These are phyloP conservation scores for Nigrospora osmanthi DNA, from an alignment of 2,329 filamentous ascomycete species.

Conservation along the genomic window DNA sequence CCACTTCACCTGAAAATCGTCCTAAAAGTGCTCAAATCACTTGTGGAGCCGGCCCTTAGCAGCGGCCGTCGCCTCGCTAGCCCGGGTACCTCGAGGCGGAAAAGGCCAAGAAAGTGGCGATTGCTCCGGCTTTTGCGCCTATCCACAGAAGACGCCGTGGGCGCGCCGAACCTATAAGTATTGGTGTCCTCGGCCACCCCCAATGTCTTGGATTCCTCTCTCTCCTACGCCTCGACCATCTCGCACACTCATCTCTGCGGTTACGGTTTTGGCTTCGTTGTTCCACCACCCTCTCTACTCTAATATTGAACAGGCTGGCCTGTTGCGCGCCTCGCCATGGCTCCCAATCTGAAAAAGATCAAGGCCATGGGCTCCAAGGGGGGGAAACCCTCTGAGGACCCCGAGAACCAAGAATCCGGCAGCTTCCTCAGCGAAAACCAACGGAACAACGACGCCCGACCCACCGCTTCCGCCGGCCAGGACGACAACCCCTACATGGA, in stretches of 20 bases:
- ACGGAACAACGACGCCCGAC: conserved; percentile 13
- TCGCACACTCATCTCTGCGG: conserved; percentile 4
- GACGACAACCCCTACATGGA: conserved; percentile 23
- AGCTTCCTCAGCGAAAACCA: conserved; percentile 18
- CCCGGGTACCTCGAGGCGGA: background rate
- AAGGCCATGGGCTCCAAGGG: conserved; percentile 18
- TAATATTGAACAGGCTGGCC: conserved; percentile 17
- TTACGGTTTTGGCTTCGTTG: conserved; percentile 3
- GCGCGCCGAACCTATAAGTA: conserved; percentile 3
- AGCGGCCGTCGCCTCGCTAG: background rate
- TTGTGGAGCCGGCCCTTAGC: background rate
- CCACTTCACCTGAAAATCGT: conserved; percentile 5
- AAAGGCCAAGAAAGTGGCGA: background rate
- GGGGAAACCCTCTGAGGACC: conserved; percentile 1
- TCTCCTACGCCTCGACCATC: conserved; percentile 7
- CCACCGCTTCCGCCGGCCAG: background rate
- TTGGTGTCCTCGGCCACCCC: background rate
- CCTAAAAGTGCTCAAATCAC: background rate
- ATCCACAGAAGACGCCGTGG: background rate
- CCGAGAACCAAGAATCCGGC: conserved; percentile 13
- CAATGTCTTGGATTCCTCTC: background rate
- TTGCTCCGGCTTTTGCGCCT: background rate
- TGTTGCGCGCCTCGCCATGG: conserved; percentile 20
- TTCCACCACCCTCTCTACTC: conserved; percentile 8
- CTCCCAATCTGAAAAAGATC: conserved; percentile 21